A percentile compares a stretch with the other conserved stretches of the same genome.
These are phyloP conservation scores for Nicotiana knightiana DNA, from an alignment of 257 asterid genomes.

Conservation along the genomic window DNA sequence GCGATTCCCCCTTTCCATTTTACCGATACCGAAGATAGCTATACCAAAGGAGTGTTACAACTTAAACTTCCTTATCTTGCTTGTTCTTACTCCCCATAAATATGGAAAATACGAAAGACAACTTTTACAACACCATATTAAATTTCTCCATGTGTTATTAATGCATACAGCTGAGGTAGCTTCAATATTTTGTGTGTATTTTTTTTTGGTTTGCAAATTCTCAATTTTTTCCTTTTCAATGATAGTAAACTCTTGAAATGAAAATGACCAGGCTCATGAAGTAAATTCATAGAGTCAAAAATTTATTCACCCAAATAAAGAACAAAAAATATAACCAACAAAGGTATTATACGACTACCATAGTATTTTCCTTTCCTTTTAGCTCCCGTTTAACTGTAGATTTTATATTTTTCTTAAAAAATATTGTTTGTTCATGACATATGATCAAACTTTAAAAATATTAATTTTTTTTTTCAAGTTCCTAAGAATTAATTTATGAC, in stretches of 20 bases:
- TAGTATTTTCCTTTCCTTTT: not conserved
- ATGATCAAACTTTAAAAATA: no score
- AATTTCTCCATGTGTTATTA: conserved; percentile 19
- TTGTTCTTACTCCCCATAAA: not conserved
- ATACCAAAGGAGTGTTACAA: not conserved
- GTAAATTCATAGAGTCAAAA: not conserved
- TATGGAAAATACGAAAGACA: conserved; percentile 2
- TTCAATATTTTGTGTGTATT: not conserved
- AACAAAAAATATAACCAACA: not conserved
- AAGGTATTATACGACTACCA: not conserved
- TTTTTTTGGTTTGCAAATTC: not conserved
- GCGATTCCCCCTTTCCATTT: no score
- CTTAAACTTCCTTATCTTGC: not conserved
- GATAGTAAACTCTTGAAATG: not conserved
- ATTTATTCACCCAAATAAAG: not conserved
- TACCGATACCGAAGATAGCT: no score
- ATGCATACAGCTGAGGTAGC: conserved; percentile 11
- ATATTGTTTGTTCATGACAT: no score
- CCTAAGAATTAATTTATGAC: no score
- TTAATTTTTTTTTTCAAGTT: no score
- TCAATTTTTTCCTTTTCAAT: not conserved
- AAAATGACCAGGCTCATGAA: conserved; percentile 1
- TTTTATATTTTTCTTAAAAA: not conserved
- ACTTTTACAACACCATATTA: conserved; percentile 6
- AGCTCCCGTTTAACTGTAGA: not conserved